These are phyloP conservation scores for Tylopilus subfusipes DNA, from an alignment of 768 basidiomycete genomes.

Conservation along the genomic window DNA sequence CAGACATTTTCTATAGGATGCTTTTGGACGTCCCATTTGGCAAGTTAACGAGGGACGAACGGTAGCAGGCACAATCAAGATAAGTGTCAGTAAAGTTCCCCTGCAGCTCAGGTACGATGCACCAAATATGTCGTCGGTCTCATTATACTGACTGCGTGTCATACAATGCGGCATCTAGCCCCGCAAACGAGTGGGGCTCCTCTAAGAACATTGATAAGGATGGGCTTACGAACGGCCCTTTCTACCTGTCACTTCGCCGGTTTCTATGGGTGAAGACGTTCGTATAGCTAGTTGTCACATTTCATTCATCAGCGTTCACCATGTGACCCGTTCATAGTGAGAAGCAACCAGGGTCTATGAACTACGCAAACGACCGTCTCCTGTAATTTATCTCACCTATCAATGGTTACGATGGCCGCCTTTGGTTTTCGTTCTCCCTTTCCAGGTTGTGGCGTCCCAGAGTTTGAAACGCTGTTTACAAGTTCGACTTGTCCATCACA, in stretches of 20 bases:
- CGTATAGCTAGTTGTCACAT: constrained; percentile 2
- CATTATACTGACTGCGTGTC: constrained; percentile 3
- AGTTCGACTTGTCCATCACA: constrained; percentile 7
- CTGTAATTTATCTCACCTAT: constrained; percentile 11
- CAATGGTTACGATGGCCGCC: constrained; percentile 6
- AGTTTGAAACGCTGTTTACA: neutral
- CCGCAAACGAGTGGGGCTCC: neutral
- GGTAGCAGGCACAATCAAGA: constrained; percentile 15
- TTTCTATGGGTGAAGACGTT: neutral
- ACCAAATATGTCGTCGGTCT: constrained; percentile 6
- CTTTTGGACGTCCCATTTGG: neutral
- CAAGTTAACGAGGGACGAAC: constrained; percentile 2
- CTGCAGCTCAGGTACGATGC: constrained; percentile 8
- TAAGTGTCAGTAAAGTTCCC: neutral
- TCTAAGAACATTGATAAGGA: neutral
- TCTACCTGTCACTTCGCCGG: neutral
- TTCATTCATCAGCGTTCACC: neutral
- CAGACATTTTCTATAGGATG: neutral
- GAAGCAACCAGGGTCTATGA: constrained; percentile 6
- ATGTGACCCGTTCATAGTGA: constrained; percentile 4
- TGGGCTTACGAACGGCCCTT: neutral
- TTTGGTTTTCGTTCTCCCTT: constrained; percentile 13
- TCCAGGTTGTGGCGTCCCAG: constrained; percentile 11
- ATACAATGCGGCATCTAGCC: neutral
- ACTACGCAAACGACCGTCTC: constrained; percentile 14